phyloP scores from a whole-genome alignment of 495 filamentous ascomycete genomes.

The Oleoguttula mirabilis region DNA sequence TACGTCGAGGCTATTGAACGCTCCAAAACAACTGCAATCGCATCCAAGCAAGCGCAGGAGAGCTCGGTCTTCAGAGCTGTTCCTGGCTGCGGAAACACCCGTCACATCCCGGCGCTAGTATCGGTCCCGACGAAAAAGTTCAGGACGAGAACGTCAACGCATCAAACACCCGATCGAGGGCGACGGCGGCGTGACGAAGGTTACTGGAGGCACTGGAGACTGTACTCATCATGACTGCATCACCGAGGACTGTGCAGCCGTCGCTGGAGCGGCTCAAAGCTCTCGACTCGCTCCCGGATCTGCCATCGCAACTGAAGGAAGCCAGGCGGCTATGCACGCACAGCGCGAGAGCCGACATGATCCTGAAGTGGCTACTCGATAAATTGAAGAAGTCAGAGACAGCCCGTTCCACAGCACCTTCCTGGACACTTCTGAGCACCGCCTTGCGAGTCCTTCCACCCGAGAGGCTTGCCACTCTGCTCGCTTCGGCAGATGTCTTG shows the following conservation, averaged over 20 bases:
- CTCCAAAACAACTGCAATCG: too few relatives aligned
- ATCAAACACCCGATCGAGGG: too few relatives aligned
- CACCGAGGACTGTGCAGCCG: background rate
- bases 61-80: too few relatives aligned
- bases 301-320: slow-evolving; percentile 9
- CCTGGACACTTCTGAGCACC: slow-evolving; percentile 5
- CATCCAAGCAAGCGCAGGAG: too few relatives aligned
- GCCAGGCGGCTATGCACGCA: slow-evolving; percentile 16
- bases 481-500: too few relatives aligned
- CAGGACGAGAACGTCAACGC: too few relatives aligned
- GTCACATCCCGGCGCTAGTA: too few relatives aligned
- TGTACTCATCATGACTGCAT: background rate
- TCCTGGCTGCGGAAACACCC: too few relatives aligned
- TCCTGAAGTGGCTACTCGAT: slow-evolving; percentile 55
- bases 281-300: slow-evolving; percentile 10
- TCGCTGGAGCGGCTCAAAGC: slow-evolving; percentile 21
- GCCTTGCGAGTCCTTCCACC: slow-evolving; percentile 4
- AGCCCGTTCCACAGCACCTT: background rate
- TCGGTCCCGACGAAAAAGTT: too few relatives aligned
- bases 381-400: slow-evolving; percentile 36
- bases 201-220: too few relatives aligned
- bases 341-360: slow-evolving; percentile 48
- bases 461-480: slow-evolving; percentile 9
- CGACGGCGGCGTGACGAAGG: too few relatives aligned
- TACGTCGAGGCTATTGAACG: too few relatives aligned